Percentiles rank a stretch among this genome's conserved stretches.
These are phyloP conservation scores for Geoglossum cookeanum DNA, from an alignment of 2,329 filamentous ascomycete species.

Conservation along the genomic window DNA sequence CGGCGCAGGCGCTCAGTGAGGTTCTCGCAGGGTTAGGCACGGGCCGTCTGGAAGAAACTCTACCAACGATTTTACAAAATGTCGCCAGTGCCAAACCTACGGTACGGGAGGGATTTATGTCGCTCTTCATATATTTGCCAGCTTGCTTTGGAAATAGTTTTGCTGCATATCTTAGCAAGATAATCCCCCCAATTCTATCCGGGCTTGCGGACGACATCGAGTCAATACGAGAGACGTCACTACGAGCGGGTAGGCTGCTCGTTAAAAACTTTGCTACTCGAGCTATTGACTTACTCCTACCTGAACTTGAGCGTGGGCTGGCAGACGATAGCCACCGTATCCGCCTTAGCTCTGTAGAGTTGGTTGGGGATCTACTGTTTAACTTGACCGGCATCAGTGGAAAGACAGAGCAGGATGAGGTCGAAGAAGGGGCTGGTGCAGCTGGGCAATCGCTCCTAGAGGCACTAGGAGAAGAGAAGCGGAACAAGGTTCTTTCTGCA, in stretches of 20 bases:
- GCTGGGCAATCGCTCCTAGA: slow-evolving; percentile 86
- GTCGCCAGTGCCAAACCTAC: slow-evolving; percentile 77
- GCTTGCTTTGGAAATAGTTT: slow-evolving; percentile 99
- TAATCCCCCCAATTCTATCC: slow-evolving; percentile 86
- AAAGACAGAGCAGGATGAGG: slow-evolving; percentile 55
- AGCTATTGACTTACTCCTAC: slow-evolving; percentile 81
- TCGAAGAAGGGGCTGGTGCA: slow-evolving; percentile 65
- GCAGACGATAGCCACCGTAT: slow-evolving; percentile 98
- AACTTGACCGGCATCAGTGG: slow-evolving; percentile 89
- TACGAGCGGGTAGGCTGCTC: slow-evolving; percentile 78
- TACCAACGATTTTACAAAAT: slow-evolving; percentile 92
- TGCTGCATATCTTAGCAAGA: slow-evolving; percentile 81
- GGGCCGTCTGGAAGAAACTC: slow-evolving; percentile 76
- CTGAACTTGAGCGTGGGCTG: slow-evolving; percentile 85
- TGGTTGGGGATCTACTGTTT: slow-evolving; percentile 92
- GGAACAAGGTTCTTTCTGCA: slow-evolving; percentile 92
- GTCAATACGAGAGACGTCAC: slow-evolving; percentile 88
- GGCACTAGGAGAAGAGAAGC: slow-evolving; percentile 83
- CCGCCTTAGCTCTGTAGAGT: slow-evolving; percentile 90
- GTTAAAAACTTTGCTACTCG: slow-evolving; percentile 97
- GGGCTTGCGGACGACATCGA: slow-evolving; percentile 93
- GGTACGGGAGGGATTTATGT: slow-evolving; percentile 97
- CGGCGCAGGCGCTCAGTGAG: slow-evolving; percentile 88
- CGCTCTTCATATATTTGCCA: slow-evolving; percentile 94
- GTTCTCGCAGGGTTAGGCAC: slow-evolving; percentile 91